Conservation (phyloP, 2,329 filamentous ascomycete genomes). For the Trichophyton equinum region DNA sequence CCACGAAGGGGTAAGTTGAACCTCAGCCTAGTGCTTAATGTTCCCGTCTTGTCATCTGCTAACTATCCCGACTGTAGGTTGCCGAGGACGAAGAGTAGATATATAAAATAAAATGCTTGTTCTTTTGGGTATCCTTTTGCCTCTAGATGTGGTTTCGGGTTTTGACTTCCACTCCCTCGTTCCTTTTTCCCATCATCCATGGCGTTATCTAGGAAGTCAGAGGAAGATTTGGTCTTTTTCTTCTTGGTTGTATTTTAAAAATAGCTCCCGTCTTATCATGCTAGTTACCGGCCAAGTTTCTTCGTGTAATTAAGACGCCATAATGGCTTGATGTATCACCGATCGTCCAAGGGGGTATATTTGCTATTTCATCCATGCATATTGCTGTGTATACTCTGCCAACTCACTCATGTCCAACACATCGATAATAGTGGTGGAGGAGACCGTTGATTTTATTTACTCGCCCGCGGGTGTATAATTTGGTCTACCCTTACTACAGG, state of each 20-base stretch:
- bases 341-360: too few relatives aligned
- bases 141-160: neutral
- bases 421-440: too few relatives aligned
- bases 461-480: too few relatives aligned
- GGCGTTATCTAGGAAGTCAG: neutral
- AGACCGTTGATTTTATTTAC: too few relatives aligned
- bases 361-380: neutral
- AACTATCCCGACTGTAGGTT: conserved; percentile 10
- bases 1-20: conserved; percentile 78
- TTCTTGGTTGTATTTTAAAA: too few relatives aligned
- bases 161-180: too few relatives aligned
- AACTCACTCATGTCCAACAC: too few relatives aligned
- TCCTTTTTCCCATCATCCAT: neutral
- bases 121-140: neutral
- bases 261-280: neutral
- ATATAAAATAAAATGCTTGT: neutral
- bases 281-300: neutral
- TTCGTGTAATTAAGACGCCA: too few relatives aligned
- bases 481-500: too few relatives aligned
- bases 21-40: neutral
- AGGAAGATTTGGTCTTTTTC: neutral
- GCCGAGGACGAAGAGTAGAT: conserved; percentile 4
- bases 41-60: conserved; percentile 11
- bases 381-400: too few relatives aligned
- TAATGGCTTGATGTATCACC: too few relatives aligned